Conservation (phyloP, 352 stramenopile genomes). For the Phytophthora sansomeana region DNA sequence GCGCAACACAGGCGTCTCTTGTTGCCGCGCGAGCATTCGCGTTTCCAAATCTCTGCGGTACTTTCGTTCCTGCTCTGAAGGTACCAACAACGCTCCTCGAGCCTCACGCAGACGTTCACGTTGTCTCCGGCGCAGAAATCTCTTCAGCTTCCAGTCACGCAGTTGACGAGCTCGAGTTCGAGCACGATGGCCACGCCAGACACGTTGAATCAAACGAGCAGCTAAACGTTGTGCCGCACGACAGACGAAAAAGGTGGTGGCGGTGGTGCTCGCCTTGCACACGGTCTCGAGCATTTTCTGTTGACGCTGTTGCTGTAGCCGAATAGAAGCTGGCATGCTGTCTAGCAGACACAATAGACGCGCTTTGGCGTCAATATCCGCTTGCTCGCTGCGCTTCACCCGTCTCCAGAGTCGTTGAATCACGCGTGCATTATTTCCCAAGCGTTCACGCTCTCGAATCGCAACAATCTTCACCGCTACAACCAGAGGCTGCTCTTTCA, state of each 20-base stretch:
- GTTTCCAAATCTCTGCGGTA: slow-evolving; percentile 25
- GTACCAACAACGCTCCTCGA: slow-evolving; percentile 39
- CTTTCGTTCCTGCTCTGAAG: slow-evolving; percentile 26
- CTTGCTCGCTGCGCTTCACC: slow-evolving; percentile 17
- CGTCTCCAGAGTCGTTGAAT: slow-evolving; percentile 43
- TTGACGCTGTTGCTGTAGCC: slow-evolving; percentile 20
- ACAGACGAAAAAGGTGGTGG: slow-evolving; percentile 16
- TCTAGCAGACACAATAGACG: slow-evolving; percentile 38
- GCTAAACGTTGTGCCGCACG: slow-evolving; percentile 36
- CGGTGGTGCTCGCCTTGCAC: slow-evolving; percentile 13
- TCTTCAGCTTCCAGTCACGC: slow-evolving; percentile 35
- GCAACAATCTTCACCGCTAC: slow-evolving; percentile 10
- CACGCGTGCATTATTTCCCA: slow-evolving; percentile 2
- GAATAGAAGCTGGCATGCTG: slow-evolving; percentile 23
- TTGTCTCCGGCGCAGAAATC: slow-evolving; percentile 34
- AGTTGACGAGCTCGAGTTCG: slow-evolving; percentile 36
- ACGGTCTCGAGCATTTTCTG: slow-evolving; percentile 11
- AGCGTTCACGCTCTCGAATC: slow-evolving; percentile 11
- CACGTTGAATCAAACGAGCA: slow-evolving; percentile 52
- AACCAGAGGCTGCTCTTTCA: slow-evolving; percentile 10
- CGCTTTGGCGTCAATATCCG: slow-evolving; percentile 27
- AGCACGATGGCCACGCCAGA: slow-evolving; percentile 61
- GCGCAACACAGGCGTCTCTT: slow-evolving; percentile 37
- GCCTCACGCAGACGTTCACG: slow-evolving; percentile 45
- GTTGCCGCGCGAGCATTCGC: slow-evolving; percentile 41